These are phyloP conservation scores for Trichoderma afroharzianum DNA, from an alignment of 2,329 filamentous ascomycete species.

Conservation along the genomic window DNA sequence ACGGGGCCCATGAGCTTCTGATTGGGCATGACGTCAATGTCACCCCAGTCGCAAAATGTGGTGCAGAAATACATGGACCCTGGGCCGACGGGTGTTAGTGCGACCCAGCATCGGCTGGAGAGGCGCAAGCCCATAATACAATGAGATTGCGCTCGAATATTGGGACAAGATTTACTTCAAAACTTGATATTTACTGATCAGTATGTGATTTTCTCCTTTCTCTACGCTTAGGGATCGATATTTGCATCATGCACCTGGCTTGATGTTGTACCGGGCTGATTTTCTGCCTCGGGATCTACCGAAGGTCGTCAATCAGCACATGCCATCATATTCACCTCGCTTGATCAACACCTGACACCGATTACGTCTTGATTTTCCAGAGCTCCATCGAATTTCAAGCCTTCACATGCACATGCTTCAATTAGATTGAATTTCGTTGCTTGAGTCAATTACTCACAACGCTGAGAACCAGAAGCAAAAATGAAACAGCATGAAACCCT, in stretches of 20 bases:
- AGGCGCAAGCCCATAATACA: background rate
- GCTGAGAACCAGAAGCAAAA: background rate
- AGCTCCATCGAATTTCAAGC: background rate
- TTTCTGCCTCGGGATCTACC: background rate
- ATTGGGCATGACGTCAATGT: slow-evolving; percentile 11
- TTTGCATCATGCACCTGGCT: background rate
- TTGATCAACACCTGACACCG: background rate
- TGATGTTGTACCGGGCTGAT: background rate
- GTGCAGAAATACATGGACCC: background rate
- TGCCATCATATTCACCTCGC: background rate
- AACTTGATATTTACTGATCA: background rate
- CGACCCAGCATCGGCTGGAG: background rate
- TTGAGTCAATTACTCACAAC: background rate
- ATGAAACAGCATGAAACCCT: background rate
- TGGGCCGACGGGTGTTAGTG: background rate
- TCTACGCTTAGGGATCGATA: background rate
- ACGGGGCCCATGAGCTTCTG: background rate
- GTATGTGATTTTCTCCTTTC: background rate
- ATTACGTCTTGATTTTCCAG: background rate
- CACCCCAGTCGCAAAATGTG: background rate
- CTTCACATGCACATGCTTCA: background rate
- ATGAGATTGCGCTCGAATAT: background rate
- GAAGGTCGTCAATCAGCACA: background rate
- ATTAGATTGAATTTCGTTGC: background rate
- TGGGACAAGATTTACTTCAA: background rate